Evolutionary conservation across 2,329 filamentous ascomycete genomes (phyloP).

Genomic region (Fusarium sp.): DNA sequence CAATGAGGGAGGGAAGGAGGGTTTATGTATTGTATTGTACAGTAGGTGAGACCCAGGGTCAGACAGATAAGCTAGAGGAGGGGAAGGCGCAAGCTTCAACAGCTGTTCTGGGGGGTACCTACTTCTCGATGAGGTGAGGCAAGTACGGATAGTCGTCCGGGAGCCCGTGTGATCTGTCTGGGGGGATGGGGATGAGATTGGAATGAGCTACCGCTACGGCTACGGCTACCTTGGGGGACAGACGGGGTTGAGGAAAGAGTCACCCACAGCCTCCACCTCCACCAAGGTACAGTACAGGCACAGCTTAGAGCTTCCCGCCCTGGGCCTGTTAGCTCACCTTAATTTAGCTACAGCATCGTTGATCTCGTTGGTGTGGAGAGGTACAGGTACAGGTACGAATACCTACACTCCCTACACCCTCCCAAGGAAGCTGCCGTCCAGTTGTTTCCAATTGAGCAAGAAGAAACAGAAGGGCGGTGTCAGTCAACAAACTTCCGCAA

Average conservation of each 20-base stretch:
- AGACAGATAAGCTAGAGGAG: constrained; percentile 25
- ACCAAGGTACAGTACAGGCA: constrained; percentile 10
- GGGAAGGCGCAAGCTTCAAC: constrained; percentile 26
- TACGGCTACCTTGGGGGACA: neutral
- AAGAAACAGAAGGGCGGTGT: constrained; percentile 23
- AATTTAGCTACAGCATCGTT: constrained; percentile 31
- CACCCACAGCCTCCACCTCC: constrained; percentile 15
- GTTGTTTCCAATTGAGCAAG: constrained; percentile 10
- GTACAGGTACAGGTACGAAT: neutral
- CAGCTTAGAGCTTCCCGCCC: constrained; percentile 18
- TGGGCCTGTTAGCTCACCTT: constrained; percentile 23
- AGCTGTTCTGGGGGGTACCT: constrained; percentile 7
- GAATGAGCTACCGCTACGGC: constrained; percentile 17
- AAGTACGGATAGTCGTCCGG: constrained; percentile 23
- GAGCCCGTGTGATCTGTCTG: constrained; percentile 29
- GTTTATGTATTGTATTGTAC: constrained; percentile 32
- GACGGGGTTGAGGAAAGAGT: constrained; percentile 25
- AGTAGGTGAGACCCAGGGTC: constrained; percentile 11
- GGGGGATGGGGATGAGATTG: constrained; percentile 17
- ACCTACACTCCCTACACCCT: constrained; percentile 6
- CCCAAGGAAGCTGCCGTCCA: constrained; percentile 3
- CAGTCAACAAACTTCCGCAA: constrained; percentile 7
- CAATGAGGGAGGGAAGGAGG: constrained; percentile 23
- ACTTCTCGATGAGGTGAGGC: constrained; percentile 19
- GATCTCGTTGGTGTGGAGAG: constrained; percentile 22